phyloP scores from a whole-genome alignment of 2,329 filamentous ascomycete species.

The Torrubiella hemipterigena region DNA sequence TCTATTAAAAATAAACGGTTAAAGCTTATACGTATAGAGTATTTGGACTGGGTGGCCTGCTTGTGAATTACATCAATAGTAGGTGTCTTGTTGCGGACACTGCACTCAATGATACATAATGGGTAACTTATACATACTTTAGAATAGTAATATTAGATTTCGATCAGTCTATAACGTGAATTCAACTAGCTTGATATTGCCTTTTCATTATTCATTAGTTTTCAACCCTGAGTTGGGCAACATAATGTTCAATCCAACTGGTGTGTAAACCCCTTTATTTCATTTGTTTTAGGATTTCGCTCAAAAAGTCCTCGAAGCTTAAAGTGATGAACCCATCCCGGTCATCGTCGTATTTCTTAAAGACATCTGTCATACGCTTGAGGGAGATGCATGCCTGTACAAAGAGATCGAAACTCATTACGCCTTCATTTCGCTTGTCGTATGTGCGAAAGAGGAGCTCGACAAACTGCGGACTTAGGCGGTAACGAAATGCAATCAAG shows the following conservation, averaged over 20 bases:
- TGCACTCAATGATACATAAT: too few species aligned
- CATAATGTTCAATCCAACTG: too few species aligned
- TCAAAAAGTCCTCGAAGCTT: conserved; percentile 72
- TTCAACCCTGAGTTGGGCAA: too few species aligned
- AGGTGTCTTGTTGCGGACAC: too few species aligned
- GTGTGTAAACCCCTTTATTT: conserved; percentile 26
- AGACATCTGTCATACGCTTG: conserved; percentile 98
- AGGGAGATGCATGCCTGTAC: conserved; percentile 94
- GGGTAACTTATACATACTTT: too few species aligned
- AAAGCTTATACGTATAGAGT: too few species aligned
- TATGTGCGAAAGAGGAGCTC: conserved; percentile 78
- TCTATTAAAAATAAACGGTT: too few species aligned
- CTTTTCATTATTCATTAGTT: background rate
- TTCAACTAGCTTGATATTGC: too few species aligned
- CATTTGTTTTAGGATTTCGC: conserved; percentile 52
- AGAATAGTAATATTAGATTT: too few species aligned
- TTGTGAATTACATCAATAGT: too few species aligned
- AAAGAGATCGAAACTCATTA: conserved; percentile 89
- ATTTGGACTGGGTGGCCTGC: too few species aligned
- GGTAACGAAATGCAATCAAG: conserved; percentile 85
- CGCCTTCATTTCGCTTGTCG: conserved; percentile 60
- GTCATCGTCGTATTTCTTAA: conserved; percentile 97
- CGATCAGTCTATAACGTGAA: too few species aligned
- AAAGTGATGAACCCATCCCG: conserved; percentile 84
- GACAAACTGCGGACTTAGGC: conserved; percentile 74